These are phyloP conservation scores for Arthrobotrys sinensis DNA, from an alignment of 2,329 filamentous ascomycete species.

Conservation along the genomic window DNA sequence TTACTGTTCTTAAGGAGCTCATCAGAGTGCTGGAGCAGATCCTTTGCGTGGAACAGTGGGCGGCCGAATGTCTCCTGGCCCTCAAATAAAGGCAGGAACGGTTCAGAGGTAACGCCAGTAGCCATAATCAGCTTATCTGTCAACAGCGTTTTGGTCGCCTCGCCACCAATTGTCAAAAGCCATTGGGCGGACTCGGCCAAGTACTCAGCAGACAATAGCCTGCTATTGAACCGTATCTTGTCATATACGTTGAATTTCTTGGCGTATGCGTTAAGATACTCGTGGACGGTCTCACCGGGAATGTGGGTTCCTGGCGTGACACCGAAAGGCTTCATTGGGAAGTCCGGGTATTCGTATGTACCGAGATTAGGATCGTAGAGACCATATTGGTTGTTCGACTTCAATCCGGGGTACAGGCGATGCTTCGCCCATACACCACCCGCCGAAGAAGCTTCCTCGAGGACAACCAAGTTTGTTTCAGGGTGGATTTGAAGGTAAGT, in stretches of 20 bases:
- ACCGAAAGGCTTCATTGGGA: slow-evolving; percentile 73
- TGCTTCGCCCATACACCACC: slow-evolving; percentile 81
- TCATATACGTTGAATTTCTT: slow-evolving; percentile 68
- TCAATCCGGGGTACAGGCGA: slow-evolving; percentile 78
- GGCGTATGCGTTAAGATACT: slow-evolving; percentile 71
- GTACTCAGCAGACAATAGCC: slow-evolving; percentile 68
- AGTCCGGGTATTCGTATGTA: slow-evolving; percentile 77
- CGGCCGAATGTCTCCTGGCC: slow-evolving; percentile 70
- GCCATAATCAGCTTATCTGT: slow-evolving; percentile 72
- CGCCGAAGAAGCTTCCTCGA: slow-evolving; percentile 74
- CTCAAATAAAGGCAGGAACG: slow-evolving; percentile 70
- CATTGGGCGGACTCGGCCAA: slow-evolving; percentile 65
- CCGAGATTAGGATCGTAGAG: slow-evolving; percentile 70
- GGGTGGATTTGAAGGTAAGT: slow-evolving; percentile 73
- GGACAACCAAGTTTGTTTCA: slow-evolving; percentile 72
- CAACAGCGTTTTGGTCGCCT: slow-evolving; percentile 54
- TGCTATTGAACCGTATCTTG: slow-evolving; percentile 68
- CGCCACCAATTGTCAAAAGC: slow-evolving; percentile 69
- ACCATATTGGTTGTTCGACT: slow-evolving; percentile 81
- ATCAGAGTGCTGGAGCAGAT: slow-evolving; percentile 68
- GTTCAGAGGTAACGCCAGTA: slow-evolving; percentile 73
- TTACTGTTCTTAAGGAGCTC: slow-evolving; percentile 69
- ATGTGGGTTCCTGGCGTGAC: slow-evolving; percentile 70
- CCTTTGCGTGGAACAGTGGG: slow-evolving; percentile 71
- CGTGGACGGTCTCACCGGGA: slow-evolving; percentile 69